A percentile compares a stretch with the other conserved stretches of the same genome.
Evolutionary conservation across 306 rosid species (phyloP).

Genomic region (Neltuma alba): DNA sequence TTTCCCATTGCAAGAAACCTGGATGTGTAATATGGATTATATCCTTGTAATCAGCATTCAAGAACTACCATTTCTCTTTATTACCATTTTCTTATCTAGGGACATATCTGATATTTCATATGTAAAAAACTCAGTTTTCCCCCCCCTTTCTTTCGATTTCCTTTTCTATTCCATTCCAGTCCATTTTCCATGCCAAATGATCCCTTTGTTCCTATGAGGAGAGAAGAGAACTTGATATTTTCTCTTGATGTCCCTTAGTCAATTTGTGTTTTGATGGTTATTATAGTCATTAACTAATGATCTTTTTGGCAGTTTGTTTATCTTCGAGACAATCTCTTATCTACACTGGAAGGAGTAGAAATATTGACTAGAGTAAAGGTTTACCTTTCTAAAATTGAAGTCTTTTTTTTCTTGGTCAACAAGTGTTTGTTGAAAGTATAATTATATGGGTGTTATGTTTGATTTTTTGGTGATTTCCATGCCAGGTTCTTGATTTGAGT

Average conservation of each 20-base stretch:
- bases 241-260: constrained; percentile 26
- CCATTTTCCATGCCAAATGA: neutral
- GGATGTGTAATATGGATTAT: neutral
- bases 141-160: neutral
- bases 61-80: neutral
- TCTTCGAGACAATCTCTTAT: constrained; percentile 94
- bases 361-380: constrained; percentile 94
- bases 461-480: constrained; percentile 35
- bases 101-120: neutral
- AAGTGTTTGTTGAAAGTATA: constrained; percentile 1
- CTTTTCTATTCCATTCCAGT: neutral
- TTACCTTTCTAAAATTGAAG: constrained; percentile 7
- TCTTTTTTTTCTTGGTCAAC: neutral
- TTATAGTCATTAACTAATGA: constrained; percentile 27
- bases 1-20: neutral
- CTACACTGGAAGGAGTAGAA: constrained; percentile 95
- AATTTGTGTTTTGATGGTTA: constrained; percentile 24
- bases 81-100: neutral
- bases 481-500: constrained; percentile 97
- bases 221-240: constrained; percentile 24
- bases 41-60: neutral
- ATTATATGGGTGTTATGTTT: constrained; percentile 22
- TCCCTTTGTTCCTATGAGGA: neutral
- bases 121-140: neutral
- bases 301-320: constrained; percentile 78